Evolutionary conservation across 2,329 filamentous ascomycete genomes (phyloP).

Genomic region (Calonectria honghensis): DNA sequence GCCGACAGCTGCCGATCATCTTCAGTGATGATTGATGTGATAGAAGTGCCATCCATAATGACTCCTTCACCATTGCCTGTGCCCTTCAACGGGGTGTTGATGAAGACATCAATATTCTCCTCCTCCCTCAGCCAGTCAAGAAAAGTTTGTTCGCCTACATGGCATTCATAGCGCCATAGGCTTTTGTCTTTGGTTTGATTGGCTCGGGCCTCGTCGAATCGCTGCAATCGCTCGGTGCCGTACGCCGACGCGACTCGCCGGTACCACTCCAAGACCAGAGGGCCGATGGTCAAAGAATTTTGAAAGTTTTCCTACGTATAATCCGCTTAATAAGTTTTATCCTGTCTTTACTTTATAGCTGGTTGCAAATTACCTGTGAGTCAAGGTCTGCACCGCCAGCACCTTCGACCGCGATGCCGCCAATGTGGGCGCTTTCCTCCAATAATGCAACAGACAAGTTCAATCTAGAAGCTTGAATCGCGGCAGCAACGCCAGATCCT

Average conservation of each 20-base stretch:
- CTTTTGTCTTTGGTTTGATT: constrained; percentile 10
- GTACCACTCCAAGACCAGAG: background rate
- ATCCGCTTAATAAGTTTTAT: no score
- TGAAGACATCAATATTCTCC: background rate
- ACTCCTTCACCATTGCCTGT: background rate
- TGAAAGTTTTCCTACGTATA: background rate
- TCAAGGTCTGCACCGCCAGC: background rate
- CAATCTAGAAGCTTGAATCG: background rate
- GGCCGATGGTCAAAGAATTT: background rate
- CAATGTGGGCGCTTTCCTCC: background rate
- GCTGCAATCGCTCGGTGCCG: background rate
- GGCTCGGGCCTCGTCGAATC: background rate
- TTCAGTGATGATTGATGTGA: background rate
- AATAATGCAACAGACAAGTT: background rate
- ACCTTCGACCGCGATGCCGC: background rate
- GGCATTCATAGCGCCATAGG: constrained; percentile 9
- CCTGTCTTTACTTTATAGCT: no score
- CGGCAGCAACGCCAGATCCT: background rate
- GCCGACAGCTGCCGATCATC: background rate
- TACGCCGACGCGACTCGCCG: background rate
- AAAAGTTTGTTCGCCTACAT: background rate
- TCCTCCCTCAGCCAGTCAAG: background rate
- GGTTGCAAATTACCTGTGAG: background rate
- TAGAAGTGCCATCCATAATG: background rate
- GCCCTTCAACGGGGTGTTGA: background rate